These are phyloP conservation scores for Hibiscus trionum DNA, from an alignment of 345 rosid genomes.

Conservation along the genomic window DNA sequence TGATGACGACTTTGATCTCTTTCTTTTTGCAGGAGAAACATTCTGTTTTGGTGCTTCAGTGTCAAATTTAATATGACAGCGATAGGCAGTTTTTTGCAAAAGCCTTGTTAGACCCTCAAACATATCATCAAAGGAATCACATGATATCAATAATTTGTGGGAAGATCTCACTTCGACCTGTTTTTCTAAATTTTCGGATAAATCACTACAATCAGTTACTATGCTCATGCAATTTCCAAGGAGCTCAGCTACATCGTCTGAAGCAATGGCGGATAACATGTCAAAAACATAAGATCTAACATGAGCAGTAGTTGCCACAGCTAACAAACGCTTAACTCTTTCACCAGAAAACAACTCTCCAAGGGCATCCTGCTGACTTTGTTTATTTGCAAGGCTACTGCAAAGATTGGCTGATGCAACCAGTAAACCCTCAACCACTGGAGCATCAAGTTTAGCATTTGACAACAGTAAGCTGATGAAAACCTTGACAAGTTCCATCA, in stretches of 20 bases:
- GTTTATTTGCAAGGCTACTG: constrained; percentile 42
- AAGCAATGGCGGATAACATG: constrained; percentile 43
- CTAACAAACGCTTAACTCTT: constrained; percentile 44
- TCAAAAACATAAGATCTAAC: constrained; percentile 57
- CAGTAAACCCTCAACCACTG: constrained; percentile 72
- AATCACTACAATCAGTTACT: constrained; percentile 47
- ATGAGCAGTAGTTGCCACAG: constrained; percentile 50
- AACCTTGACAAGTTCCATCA: constrained; percentile 57
- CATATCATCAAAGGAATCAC: constrained; percentile 44
- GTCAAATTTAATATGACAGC: constrained; percentile 70
- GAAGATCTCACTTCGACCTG: constrained; percentile 74
- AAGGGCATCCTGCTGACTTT: constrained; percentile 40
- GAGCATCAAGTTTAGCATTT: constrained; percentile 34
- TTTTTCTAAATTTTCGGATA: constrained; percentile 43
- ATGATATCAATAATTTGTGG: constrained; percentile 58
- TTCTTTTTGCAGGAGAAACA: constrained; percentile 38
- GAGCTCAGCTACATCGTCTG: constrained; percentile 39
- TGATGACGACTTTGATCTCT: constrained; percentile 41
- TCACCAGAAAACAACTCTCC: constrained; percentile 47
- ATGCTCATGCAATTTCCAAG: constrained; percentile 56
- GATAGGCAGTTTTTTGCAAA: constrained; percentile 64
- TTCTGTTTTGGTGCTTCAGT: constrained; percentile 45
- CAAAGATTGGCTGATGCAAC: constrained; percentile 49
- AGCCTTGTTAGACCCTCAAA: constrained; percentile 43
- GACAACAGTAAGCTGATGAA: constrained; percentile 47